Base-by-base conservation (phyloP, 768 basidiomycete species). In the Calocybe cyanea region DNA sequence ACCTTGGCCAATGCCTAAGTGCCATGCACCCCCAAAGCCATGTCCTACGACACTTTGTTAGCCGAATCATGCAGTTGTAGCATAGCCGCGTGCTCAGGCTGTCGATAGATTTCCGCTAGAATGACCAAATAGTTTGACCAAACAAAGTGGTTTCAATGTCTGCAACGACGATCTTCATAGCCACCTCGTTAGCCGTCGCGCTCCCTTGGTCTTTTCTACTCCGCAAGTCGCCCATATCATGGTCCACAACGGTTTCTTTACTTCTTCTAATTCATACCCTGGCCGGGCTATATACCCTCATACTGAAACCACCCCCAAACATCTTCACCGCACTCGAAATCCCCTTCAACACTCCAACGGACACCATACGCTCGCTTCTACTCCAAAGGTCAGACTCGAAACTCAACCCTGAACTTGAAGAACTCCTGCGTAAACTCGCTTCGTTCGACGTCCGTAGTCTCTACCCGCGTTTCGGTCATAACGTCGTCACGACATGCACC, bases 381-480 rank as follows among this genome's bases (percentile, higher is more conserved):
- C 52, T 72, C 3, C 64, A 62, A 42, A 50, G 41, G 1, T 75
- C 75, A 7, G 70, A 71, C 19, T 60, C 64, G 2, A 57, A 60
- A 23, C 39, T 87, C 5, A 77, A 77, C 2, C 53, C 57, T 37
- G 68, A 75, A 19, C 52, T 85, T 31, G 76, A 82, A 31, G 58
- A 60, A 23, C 65, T 88, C 30, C 61, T 88, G 43, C 75, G 65
- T 45, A 70, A 76, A 38, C 66, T 89, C 9, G 70, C 71, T 23
- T 73, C 76, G 15, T 75, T 77, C 53, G 85, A 84, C 30, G 63
- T 72, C 48, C 75, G 87, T 44, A 63, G 69, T 0, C 57, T 75
- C 36, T 89, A 86, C 55, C 53, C 56, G 51, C 86, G 87, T 46
- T 85, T 87, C 49, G 87, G 87, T 18, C 87, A 89, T 61, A 61